Evolutionary conservation across 2,329 filamentous ascomycete genomes (phyloP).

Genomic region (Fusarium humuli): DNA sequence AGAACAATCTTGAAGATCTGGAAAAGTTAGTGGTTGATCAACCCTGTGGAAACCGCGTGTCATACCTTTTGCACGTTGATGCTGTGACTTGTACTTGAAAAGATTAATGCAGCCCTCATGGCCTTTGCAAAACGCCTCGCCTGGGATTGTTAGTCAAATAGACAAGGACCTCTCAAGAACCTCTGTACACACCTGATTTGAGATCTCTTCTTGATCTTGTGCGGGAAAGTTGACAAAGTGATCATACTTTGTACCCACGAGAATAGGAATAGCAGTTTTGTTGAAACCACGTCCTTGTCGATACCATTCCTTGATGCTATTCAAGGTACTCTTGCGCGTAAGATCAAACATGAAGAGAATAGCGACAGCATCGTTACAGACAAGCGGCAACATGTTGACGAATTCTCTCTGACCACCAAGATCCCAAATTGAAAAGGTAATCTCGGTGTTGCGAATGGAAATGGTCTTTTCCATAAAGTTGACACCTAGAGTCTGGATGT

Average conservation of each 20-base stretch:
- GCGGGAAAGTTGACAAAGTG: constrained; percentile 99
- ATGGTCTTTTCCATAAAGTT: constrained; percentile 99
- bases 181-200: constrained; percentile 77
- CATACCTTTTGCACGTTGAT: constrained; percentile 97
- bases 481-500: constrained; percentile 97
- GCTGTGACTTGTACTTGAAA: constrained; percentile 98
- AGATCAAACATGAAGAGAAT: constrained; percentile 99
- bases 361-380: constrained; percentile 98
- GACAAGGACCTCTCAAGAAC: no score
- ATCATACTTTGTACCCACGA: constrained; percentile 98
- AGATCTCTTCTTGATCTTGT: constrained; percentile 98
- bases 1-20: constrained; percentile 99
- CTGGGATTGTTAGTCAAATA: constrained; percentile 57
- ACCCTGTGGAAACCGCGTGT: rapidly evolving
- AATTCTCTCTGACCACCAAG: constrained; percentile 97
- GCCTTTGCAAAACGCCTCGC: constrained; percentile 96
- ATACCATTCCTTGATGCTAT: constrained; percentile 99
- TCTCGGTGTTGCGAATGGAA: constrained; percentile 98
- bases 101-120: constrained; percentile 97
- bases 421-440: constrained; percentile 99
- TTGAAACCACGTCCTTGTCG: constrained; percentile 97
- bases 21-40: constrained; percentile 4
- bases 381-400: constrained; percentile 99
- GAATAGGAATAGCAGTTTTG: constrained; percentile 98
- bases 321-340: constrained; percentile 96